Evolutionary conservation across 2,329 filamentous ascomycete species (phyloP).

Genomic region (Botrytis medusae): DNA sequence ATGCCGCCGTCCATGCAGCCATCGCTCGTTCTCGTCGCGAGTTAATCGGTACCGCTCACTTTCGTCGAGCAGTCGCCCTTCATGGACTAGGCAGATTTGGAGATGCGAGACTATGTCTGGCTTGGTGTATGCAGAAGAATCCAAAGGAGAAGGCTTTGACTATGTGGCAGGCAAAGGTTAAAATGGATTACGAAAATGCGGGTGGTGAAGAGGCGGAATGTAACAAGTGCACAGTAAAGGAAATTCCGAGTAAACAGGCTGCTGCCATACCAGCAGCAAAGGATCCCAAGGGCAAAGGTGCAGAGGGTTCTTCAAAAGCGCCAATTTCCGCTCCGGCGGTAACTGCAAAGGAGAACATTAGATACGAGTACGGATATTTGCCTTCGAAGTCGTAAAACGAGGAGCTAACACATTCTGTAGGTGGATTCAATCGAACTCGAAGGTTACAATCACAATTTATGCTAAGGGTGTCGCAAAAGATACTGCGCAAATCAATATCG

Average conservation of each 20-base stretch:
- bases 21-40: conserved; percentile 69
- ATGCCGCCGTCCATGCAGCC: conserved; percentile 62
- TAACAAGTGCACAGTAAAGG: conserved; percentile 47
- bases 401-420: not conserved
- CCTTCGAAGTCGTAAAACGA: not conserved
- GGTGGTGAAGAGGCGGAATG: conserved; percentile 50
- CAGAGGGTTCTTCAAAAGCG: conserved; percentile 14
- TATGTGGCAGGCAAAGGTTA: conserved; percentile 60
- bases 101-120: conserved; percentile 71
- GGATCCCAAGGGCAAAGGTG: not conserved
- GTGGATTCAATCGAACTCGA: conserved; percentile 65
- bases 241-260: conserved; percentile 48
- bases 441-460: conserved; percentile 62
- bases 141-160: conserved; percentile 52
- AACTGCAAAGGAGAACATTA: conserved; percentile 57
- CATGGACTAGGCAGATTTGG: conserved; percentile 69
- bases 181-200: conserved; percentile 50
- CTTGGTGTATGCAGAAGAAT: conserved; percentile 54
- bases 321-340: conserved; percentile 25
- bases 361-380: conserved; percentile 49
- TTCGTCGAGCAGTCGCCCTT: conserved; percentile 74
- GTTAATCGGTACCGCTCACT: conserved; percentile 76
- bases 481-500: conserved; percentile 49
- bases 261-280: not conserved
- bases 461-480: conserved; percentile 63